phyloP scores from a whole-genome alignment of 805 yeast genomes.

The Myxozyma monticola region DNA sequence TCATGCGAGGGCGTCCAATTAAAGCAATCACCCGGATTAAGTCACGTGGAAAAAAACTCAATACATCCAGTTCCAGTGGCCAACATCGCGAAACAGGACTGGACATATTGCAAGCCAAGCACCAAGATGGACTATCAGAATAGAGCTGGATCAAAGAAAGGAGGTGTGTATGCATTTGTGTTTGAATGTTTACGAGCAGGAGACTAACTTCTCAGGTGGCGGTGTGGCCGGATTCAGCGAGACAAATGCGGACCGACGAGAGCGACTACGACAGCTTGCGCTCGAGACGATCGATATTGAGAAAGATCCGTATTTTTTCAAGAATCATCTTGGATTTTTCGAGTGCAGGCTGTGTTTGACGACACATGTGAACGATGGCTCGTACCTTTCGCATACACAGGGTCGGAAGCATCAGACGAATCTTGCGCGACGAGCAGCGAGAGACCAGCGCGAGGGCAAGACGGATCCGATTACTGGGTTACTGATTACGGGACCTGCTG shows the following conservation, averaged over 20 bases:
- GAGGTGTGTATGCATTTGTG: conserved; percentile 40
- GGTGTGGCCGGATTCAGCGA: conserved; percentile 79
- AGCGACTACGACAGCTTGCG: conserved; percentile 65
- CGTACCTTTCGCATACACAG: conserved; percentile 79
- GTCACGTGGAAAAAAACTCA: neutral
- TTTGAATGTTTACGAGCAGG: neutral
- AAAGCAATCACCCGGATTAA: neutral
- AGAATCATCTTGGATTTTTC: conserved; percentile 76
- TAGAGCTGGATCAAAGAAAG: conserved; percentile 86
- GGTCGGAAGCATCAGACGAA: conserved; percentile 81
- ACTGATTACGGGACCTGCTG: conserved; percentile 11
- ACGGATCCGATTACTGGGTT: conserved; percentile 22
- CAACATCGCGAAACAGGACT: no score
- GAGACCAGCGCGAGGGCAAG: conserved; percentile 33
- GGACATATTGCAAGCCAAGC: no score
- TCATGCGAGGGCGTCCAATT: neutral
- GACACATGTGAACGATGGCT: conserved; percentile 73
- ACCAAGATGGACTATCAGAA: conserved; percentile 78
- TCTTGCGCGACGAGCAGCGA: conserved; percentile 56
- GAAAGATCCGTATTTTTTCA: conserved; percentile 79
- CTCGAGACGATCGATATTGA: conserved; percentile 44
- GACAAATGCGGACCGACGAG: conserved; percentile 64
- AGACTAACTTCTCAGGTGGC: conserved; percentile 49
- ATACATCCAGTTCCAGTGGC: neutral
- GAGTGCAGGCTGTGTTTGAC: conserved; percentile 87